Evolutionary conservation across 2,329 filamentous ascomycete species (phyloP), one percentile per base, ranked within the genome.

Genomic region (Pezicula radicicola): DNA sequence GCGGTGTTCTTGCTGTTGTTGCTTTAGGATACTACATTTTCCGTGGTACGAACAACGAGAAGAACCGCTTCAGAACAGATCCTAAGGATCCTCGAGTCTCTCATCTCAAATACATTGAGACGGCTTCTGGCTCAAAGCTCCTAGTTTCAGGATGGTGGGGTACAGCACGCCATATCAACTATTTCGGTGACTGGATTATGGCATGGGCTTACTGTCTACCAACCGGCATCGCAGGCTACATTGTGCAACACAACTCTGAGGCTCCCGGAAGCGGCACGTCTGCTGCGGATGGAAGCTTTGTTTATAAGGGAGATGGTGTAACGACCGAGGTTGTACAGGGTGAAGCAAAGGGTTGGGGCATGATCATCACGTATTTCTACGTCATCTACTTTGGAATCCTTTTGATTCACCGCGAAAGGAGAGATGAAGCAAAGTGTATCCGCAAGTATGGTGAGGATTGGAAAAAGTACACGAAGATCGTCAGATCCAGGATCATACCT

Each of bases 71-170:
- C 84, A 85, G 94, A 53, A 95, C 84, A 35, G 84, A 97, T 69
- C 92, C 92, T 27, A 76, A 86, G 30, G 89, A 96, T 65, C 88
- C 91, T 0, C 78, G 79, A 30, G 83, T 97, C 51, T 79, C 83
- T 40, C 87, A 96, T 65, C 83, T 97, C 60, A 83, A 88, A 66
- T 96, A 88, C 70, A 91, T 97, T 55, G 77, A 94, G 73, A 97
- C 93, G 9, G 84, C 85, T 65, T 79, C 83, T 2, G 93, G 93
- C 48, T 91, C 88, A 52, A 88, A 86, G 61, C 81, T 97, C 28
- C 79, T 97, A 58, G 84, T 85, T 3, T 87, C 88, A 1, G 93
- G 93, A 51, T 97, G 93, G 93, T 97, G 93, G 93, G 93, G 93
- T 41, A 77, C 83, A 19, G 88, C 92, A 0, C 84, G 93, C 40